Evolutionary conservation across 2,329 filamentous ascomycete genomes (phyloP).

Genomic region (Scytalidium lignicola): DNA sequence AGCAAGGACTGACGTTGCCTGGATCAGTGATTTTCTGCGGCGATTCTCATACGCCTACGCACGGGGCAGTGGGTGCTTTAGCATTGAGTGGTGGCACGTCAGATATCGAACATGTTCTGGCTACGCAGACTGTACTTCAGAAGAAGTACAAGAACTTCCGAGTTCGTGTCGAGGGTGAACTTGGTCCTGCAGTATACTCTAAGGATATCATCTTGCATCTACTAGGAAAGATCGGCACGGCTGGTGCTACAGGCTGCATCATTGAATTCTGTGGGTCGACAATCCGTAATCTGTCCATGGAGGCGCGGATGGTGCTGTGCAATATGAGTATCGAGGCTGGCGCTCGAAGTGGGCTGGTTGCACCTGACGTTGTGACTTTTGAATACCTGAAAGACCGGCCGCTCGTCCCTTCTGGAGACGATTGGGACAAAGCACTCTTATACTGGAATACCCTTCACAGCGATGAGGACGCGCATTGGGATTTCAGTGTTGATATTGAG

Average conservation of each 20-base stretch:
- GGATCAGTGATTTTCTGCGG: conserved; percentile 93
- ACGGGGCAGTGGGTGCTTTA: conserved; percentile 86
- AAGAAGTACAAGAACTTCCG: conserved; percentile 96
- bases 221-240: conserved; percentile 87
- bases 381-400: conserved; percentile 88
- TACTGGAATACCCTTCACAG: conserved; percentile 83
- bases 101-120: conserved; percentile 93
- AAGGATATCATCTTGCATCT: conserved; percentile 89
- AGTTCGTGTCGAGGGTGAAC: conserved; percentile 83
- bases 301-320: conserved; percentile 95
- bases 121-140: conserved; percentile 87
- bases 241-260: conserved; percentile 83
- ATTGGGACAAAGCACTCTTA: conserved; percentile 79
- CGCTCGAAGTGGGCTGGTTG: conserved; percentile 88
- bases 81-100: conserved; percentile 94
- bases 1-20: conserved; percentile 93
- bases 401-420: conserved; percentile 75
- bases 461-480: conserved; percentile 77
- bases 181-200: conserved; percentile 82
- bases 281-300: conserved; percentile 81
- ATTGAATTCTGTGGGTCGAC: conserved; percentile 95
- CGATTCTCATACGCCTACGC: conserved; percentile 92
- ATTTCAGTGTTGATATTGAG: conserved; percentile 79
- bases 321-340: conserved; percentile 97
- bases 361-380: conserved; percentile 85